These are phyloP conservation scores for Hortiboletus campestris DNA, from an alignment of 768 basidiomycete species.

Conservation along the genomic window DNA sequence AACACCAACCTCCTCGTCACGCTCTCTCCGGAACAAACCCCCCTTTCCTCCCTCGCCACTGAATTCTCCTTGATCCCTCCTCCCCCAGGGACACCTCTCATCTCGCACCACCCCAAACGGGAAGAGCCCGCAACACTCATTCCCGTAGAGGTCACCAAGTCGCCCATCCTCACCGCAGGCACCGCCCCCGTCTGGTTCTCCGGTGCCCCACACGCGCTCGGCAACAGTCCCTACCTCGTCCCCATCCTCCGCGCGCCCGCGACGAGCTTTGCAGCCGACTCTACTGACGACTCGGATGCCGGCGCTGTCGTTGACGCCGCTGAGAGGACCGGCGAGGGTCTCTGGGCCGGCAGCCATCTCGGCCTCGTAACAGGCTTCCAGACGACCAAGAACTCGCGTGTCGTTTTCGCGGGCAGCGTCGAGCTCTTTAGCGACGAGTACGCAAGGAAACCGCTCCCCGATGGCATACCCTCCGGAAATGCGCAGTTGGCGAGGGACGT, in stretches of 20 bases:
- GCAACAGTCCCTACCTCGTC: constrained; percentile 73
- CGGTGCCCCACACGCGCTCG: constrained; percentile 62
- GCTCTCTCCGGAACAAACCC: constrained; percentile 71
- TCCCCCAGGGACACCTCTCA: constrained; percentile 75
- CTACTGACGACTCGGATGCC: constrained; percentile 52
- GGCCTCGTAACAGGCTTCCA: constrained; percentile 89
- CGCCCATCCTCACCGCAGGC: constrained; percentile 46
- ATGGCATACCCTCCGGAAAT: constrained; percentile 72
- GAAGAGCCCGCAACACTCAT: constrained; percentile 62
- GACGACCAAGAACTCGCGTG: constrained; percentile 69
- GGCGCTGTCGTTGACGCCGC: constrained; percentile 68
- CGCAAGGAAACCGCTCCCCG: constrained; percentile 57
- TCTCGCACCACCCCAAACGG: constrained; percentile 84
- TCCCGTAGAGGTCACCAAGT: constrained; percentile 53
- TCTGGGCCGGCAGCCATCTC: constrained; percentile 79
- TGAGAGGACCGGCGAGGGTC: constrained; percentile 73
- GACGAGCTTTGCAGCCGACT: constrained; percentile 74
- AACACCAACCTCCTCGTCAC: constrained; percentile 83
- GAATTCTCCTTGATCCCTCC: constrained; percentile 92
- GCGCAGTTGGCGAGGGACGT: constrained; percentile 70
- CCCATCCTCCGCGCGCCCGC: constrained; percentile 78
- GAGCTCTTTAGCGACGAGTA: constrained; percentile 79
- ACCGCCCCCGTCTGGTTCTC: constrained; percentile 72
- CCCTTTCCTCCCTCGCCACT: constrained; percentile 73
- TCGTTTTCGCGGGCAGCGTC: constrained; percentile 78